A percentile compares a stretch with the other conserved stretches of the same genome.
Evolutionary conservation across 2,329 filamentous ascomycete genomes (phyloP).

Genomic region (Cyphellophora europaea): DNA sequence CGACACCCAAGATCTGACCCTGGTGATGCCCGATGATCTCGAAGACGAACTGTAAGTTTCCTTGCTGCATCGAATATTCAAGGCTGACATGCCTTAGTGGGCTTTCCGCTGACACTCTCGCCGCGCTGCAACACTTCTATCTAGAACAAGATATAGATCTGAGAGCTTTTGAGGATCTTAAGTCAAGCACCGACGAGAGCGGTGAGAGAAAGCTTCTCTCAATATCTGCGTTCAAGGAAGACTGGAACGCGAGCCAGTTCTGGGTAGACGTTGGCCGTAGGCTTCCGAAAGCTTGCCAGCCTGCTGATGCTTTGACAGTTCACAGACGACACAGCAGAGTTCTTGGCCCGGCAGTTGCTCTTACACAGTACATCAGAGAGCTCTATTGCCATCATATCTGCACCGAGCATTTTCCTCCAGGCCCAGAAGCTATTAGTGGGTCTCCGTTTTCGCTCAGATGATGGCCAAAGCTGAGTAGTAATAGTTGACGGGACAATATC

Average conservation of each 20-base stretch:
- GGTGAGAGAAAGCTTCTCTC: constrained; percentile 32
- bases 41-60: constrained; percentile 15
- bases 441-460: constrained; percentile 17
- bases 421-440: constrained; percentile 59
- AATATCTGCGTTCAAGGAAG: constrained; percentile 67
- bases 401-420: constrained; percentile 69
- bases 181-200: constrained; percentile 50
- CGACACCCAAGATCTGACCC: neutral
- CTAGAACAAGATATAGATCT: constrained; percentile 58
- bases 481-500: constrained; percentile 2
- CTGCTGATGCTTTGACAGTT: constrained; percentile 40
- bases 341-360: constrained; percentile 57
- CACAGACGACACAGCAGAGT: constrained; percentile 58
- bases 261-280: constrained; percentile 49
- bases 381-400: constrained; percentile 60
- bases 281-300: constrained; percentile 1
- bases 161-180: constrained; percentile 60
- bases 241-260: constrained; percentile 79
- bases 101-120: constrained; percentile 58
- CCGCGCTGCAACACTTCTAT: constrained; percentile 65
- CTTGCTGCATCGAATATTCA: neutral
- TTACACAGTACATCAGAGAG: constrained; percentile 48
- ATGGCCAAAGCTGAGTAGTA: constrained; percentile 2
- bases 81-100: constrained; percentile 31
- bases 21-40: constrained; percentile 12